Evolutionary conservation across 345 rosid species (phyloP), one percentile per base, ranked within the genome.

Genomic region (Eucalyptus viminalis): DNA sequence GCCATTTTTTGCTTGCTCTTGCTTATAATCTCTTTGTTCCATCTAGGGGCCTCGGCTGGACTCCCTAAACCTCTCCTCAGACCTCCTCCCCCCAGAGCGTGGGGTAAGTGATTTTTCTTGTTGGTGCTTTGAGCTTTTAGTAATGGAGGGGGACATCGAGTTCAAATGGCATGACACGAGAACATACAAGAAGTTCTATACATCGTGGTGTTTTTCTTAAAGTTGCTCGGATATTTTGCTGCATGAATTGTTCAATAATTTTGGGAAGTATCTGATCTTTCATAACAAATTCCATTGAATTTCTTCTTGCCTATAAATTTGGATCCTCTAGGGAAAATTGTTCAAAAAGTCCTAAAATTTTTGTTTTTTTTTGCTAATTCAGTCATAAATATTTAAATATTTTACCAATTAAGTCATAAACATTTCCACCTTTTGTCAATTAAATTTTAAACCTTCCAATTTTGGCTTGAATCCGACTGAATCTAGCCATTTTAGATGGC

Each of bases 351-450:
- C 0, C 0, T 53, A 53, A 17, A 53, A n/a, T n/a, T n/a, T n/a
- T n/a, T 2, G 3, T 49, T 49, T 0, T 49, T 14, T 49, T 14
- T 49, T 49, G 17, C 0, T 17, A 14, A 49, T 53, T 6, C 2
- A 51, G 0, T 51, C 9, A n/a, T n/a, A n/a, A n/a, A n/a, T n/a
- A n/a, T n/a, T n/a, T n/a, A n/a, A n/a, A n/a, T n/a, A n/a, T n/a
- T n/a, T n/a, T n/a, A n/a, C n/a, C n/a, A n/a, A n/a, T n/a, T n/a
- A n/a, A n/a, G n/a, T n/a, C n/a, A 17, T 51, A 17, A 17, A 3
- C 3, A 5, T 51, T 51, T 15, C 17, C 9, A 51, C 7, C 0
- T 16, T 51, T 51, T 17, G 22, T 0, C 9, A 17, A 0, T 51
- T 15, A 16, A 51, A 3, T 16, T 16, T 51, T 37, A 51, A 17